Conservation (phyloP, 352 stramenopile species). For the Phytophthora hybrid region DNA sequence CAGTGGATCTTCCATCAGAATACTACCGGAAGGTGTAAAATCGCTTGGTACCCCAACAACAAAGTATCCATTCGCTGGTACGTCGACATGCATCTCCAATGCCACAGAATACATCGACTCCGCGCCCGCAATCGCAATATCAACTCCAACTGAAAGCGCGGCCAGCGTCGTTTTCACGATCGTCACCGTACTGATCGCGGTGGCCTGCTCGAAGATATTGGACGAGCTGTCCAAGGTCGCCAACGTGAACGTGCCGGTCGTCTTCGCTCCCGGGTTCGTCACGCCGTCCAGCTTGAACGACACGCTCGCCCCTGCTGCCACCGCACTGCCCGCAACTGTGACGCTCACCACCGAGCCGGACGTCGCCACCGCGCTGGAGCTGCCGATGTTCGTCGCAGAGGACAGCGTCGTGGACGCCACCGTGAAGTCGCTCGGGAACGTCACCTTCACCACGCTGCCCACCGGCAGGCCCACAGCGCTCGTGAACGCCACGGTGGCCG, state of each 20-base stretch:
- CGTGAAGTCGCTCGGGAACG: conserved; percentile 49
- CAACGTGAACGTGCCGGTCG: conserved; percentile 50
- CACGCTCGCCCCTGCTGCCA: conserved; percentile 34
- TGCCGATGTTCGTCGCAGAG: conserved; percentile 37
- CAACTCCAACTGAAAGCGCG: background rate
- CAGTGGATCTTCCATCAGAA: conserved; percentile 27
- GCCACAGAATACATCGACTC: conserved; percentile 17
- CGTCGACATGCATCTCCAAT: conserved; percentile 23
- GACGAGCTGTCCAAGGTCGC: conserved; percentile 43
- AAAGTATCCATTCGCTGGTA: conserved; percentile 41
- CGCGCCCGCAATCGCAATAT: conserved; percentile 37
- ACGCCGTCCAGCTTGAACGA: conserved; percentile 59
- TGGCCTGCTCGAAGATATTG: conserved; percentile 14
- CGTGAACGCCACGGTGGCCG: conserved; percentile 46
- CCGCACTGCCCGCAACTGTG: conserved; percentile 32
- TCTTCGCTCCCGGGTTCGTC: conserved; percentile 60
- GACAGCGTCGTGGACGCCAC: conserved; percentile 36
- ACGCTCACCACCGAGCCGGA: conserved; percentile 37
- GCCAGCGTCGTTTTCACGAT: conserved; percentile 12
- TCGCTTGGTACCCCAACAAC: conserved; percentile 32
- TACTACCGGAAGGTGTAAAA: conserved; percentile 1
- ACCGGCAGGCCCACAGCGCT: conserved; percentile 46
- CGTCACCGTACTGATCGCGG: conserved; percentile 1
- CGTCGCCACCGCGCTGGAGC: conserved; percentile 33
- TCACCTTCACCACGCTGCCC: conserved; percentile 44